phyloP scores from a whole-genome alignment of 352 stramenopile genomes.

The Thraustochytrium striatum region DNA sequence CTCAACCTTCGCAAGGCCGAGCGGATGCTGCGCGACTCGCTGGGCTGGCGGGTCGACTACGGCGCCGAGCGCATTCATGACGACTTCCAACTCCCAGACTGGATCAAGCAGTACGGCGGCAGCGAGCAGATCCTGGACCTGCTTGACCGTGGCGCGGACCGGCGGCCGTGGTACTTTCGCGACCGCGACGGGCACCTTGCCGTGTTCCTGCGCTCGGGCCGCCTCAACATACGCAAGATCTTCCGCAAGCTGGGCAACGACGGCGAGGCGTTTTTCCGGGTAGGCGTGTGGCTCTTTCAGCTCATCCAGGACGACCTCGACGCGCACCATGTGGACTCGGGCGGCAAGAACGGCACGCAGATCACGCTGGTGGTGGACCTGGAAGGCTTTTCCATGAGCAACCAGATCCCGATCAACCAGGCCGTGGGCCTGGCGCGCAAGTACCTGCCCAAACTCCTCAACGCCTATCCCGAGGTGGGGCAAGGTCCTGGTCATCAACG shows the following conservation, averaged over 20 bases:
- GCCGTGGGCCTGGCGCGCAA: slow-evolving; percentile 7
- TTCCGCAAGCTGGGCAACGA: slow-evolving; percentile 35
- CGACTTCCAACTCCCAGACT: neutral
- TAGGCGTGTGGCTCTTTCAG: slow-evolving; percentile 33
- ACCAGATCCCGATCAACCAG: slow-evolving; percentile 10
- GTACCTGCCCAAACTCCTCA: neutral
- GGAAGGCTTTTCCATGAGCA: slow-evolving; percentile 33
- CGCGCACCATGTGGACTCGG: neutral
- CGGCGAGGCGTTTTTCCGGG: slow-evolving; percentile 19
- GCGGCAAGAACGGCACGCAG: neutral
- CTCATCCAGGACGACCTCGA: slow-evolving; percentile 31
- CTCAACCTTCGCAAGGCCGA: slow-evolving; percentile 28
- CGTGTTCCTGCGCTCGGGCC: slow-evolving; percentile 8
- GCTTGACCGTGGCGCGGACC: neutral
- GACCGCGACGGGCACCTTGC: neutral
- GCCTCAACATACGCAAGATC: neutral
- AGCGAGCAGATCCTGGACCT: slow-evolving; percentile 3
- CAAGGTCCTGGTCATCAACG: slow-evolving; percentile 22
- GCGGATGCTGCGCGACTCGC: neutral
- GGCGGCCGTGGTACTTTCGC: slow-evolving; percentile 30
- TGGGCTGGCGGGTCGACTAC: slow-evolving; percentile 36
- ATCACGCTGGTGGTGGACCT: slow-evolving; percentile 24
- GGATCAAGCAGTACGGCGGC: slow-evolving; percentile 28
- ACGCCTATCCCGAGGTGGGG: slow-evolving; percentile 28
- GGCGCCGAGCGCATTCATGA: neutral